Percentiles rank a stretch among this genome's conserved stretches.
Conservation (phyloP, 371 early-diverging fungal genomes). For the Mortierella sp. region DNA sequence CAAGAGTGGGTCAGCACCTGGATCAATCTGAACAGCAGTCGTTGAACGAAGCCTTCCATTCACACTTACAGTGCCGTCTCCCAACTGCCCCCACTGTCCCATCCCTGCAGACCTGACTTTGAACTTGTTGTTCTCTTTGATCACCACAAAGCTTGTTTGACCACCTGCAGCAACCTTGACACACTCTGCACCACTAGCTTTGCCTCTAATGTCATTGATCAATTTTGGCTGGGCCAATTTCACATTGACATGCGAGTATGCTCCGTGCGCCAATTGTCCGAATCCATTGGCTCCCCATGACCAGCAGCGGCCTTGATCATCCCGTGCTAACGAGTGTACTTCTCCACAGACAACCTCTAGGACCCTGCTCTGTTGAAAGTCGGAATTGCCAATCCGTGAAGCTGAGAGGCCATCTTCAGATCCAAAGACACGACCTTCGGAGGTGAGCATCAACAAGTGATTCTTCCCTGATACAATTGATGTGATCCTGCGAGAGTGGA, state of each 20-base stretch:
- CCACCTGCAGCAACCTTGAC: constrained; percentile 55
- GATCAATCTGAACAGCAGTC: too few relatives aligned
- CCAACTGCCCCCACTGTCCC: constrained; percentile 58
- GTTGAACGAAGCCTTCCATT: too few relatives aligned
- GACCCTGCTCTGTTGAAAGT: constrained; percentile 23
- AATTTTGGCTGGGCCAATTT: constrained; percentile 36
- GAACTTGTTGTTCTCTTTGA: constrained; percentile 30
- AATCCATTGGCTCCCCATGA: constrained; percentile 53
- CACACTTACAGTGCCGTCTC: constrained; percentile 51
- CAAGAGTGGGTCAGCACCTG: background rate
- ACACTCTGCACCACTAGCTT: constrained; percentile 19
- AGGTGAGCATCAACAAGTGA: constrained; percentile 87
- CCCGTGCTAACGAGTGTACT: constrained; percentile 48
- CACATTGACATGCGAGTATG: constrained; percentile 39
- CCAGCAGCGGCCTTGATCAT: constrained; percentile 52
- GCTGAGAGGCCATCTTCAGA: constrained; percentile 49
- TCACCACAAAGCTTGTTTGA: constrained; percentile 50
- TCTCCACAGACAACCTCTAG: constrained; percentile 54
- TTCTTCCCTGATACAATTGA: constrained; percentile 90
- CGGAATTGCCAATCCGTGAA: constrained; percentile 22
- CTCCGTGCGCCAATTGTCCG: constrained; percentile 54
- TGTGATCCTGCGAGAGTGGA: constrained; percentile 16
- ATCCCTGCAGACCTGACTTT: constrained; percentile 53
- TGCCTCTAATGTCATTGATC: constrained; percentile 33
- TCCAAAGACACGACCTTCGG: constrained; percentile 75